A percentile compares a stretch with the other conserved stretches of the same genome.
Evolutionary conservation across 345 rosid species (phyloP).

Genomic region (Excoecaria cochinchinensis): DNA sequence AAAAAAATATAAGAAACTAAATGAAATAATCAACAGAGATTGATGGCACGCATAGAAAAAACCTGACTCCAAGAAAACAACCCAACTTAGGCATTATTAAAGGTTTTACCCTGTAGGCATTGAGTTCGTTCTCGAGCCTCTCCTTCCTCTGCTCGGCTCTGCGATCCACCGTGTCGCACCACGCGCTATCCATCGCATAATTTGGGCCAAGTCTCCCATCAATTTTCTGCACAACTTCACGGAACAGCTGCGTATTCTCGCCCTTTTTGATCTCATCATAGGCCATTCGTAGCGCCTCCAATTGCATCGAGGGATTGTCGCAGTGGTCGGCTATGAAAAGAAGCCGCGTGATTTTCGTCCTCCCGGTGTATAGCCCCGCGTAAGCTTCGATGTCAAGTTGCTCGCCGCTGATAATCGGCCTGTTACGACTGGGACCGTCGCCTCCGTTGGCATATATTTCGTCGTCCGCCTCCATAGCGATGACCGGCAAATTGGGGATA

Average conservation of each 20-base stretch:
- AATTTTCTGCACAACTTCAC: conserved; percentile 74
- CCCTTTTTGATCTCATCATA: conserved; percentile 92
- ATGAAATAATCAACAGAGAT: neutral
- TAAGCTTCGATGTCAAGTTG: conserved; percentile 92
- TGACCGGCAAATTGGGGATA: conserved; percentile 14
- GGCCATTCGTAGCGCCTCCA: conserved; percentile 90
- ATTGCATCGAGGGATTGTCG: conserved; percentile 60
- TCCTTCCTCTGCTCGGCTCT: conserved; percentile 82
- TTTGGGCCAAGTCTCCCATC: conserved; percentile 64
- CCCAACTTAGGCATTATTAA: neutral
- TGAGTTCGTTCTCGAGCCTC: conserved; percentile 88
- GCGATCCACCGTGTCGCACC: conserved; percentile 80
- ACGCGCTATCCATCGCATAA: conserved; percentile 56
- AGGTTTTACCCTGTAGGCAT: conserved; percentile 74
- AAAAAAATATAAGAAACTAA: neutral
- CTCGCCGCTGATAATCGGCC: conserved; percentile 79
- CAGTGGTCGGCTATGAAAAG: conserved; percentile 77
- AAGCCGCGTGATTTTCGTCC: conserved; percentile 84
- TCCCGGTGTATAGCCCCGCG: conserved; percentile 77
- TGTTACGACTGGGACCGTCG: conserved; percentile 43
- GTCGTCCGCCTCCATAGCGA: conserved; percentile 68
- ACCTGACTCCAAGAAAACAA: neutral
- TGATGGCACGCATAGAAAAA: neutral
- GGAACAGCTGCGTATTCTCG: conserved; percentile 83
- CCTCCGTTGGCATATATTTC: conserved; percentile 74